These are phyloP conservation scores for Erythrophleum fordii DNA, from an alignment of 306 rosid species.

Conservation along the genomic window DNA sequence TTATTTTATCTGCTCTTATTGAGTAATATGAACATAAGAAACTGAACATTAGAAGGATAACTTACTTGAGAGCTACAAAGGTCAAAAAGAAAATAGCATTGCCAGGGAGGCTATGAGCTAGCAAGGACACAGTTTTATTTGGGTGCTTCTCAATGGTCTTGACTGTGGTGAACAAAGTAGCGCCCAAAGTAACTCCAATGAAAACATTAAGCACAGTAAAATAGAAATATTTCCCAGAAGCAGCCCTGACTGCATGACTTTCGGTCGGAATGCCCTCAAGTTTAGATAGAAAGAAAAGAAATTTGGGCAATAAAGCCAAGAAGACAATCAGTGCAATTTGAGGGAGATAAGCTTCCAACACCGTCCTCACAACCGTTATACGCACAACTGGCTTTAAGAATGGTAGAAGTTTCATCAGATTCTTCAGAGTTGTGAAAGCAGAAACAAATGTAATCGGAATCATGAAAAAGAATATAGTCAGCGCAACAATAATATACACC, in stretches of 20 bases:
- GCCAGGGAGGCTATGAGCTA: slow-evolving; percentile 74
- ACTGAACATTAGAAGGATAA: slow-evolving; percentile 24
- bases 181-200: slow-evolving; percentile 82
- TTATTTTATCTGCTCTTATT: neutral
- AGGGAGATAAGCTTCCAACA: slow-evolving; percentile 93
- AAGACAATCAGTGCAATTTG: slow-evolving; percentile 83
- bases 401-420: slow-evolving; percentile 74
- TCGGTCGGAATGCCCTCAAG: slow-evolving; percentile 80
- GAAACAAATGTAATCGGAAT: slow-evolving; percentile 76
- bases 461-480: slow-evolving; percentile 72
- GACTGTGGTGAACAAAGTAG: slow-evolving; percentile 69
- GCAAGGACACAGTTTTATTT: slow-evolving; percentile 35
- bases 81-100: slow-evolving; percentile 88
- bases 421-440: slow-evolving; percentile 74
- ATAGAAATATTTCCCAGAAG: slow-evolving; percentile 93
- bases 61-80: slow-evolving; percentile 92
- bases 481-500: slow-evolving; percentile 70
- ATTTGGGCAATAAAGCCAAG: slow-evolving; percentile 81
- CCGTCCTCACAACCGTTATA: slow-evolving; percentile 45
- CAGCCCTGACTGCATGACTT: slow-evolving; percentile 84
- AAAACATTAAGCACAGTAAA: slow-evolving; percentile 82
- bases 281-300: slow-evolving; percentile 76
- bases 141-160: slow-evolving; percentile 59
- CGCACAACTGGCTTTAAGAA: slow-evolving; percentile 69
- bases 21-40: slow-evolving; percentile 17